Percentiles rank a stretch among this genome's conserved stretches.
Evolutionary conservation across 345 rosid species (phyloP).

Genomic region (Murraya koenigii): DNA sequence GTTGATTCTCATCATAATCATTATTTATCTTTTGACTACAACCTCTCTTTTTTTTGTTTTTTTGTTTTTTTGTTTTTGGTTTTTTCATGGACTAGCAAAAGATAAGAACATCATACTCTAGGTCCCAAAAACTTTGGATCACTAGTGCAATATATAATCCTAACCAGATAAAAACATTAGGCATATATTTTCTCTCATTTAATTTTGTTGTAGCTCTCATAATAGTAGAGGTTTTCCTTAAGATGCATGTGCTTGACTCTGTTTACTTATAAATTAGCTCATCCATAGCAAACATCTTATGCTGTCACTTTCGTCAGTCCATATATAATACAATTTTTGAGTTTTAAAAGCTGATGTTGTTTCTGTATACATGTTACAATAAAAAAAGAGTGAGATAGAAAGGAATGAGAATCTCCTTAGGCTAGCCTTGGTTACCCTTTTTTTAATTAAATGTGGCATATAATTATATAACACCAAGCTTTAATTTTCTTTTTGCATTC

Average conservation of each 20-base stretch:
- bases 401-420: slow-evolving; percentile 12
- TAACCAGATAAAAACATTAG: neutral
- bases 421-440: neutral
- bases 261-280: neutral
- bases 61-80: no score
- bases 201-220: neutral
- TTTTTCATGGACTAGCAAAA: no score
- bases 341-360: neutral
- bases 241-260: neutral
- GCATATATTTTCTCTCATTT: neutral
- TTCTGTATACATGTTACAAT: neutral
- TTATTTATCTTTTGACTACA: no score
- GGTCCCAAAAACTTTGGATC: neutral
- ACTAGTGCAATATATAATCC: neutral
- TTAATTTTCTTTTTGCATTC: neutral
- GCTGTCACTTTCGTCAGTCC: neutral
- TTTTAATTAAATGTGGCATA: neutral
- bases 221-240: neutral
- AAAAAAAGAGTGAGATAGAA: neutral
- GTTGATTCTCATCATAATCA: no score
- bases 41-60: no score
- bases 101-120: no score
- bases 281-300: neutral
- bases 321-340: neutral
- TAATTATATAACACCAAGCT: neutral